Evolutionary conservation across 805 yeast genomes (phyloP), one percentile per base, ranked within the genome.

Genomic region (Kazachstania kunashirensis): DNA sequence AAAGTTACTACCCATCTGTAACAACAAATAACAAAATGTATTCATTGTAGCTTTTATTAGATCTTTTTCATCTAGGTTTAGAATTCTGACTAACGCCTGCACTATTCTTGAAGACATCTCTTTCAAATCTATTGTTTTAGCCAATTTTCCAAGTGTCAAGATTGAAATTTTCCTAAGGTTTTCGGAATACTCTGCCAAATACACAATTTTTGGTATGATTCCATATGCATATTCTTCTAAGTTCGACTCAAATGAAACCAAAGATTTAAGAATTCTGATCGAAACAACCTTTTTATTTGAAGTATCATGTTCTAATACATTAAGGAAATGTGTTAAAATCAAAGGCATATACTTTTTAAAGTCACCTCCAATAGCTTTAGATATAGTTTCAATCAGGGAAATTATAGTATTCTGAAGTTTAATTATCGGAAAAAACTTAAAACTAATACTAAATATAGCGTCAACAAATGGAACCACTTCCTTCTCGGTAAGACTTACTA

Each of bases 21-120:
- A 52, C 36, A 84, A 67, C 36, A 88, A 60, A 39, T 84, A 67
- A 46, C 95, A 77, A 32, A 92, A 60, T 0, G 97, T 83, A 42
- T 83, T 85, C 70, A 88, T 73, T 0, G 85, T 70, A 0, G 80
- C 73, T 10, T 63, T 65, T 24, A 73, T 70, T 15, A 86, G 59
- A 19, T 82, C 95, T 7, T 74, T 81, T 40, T 66, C 66, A 3
- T 61, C 58, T 6, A 45, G 46, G 8, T 61, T 60, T 25, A 92
- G 60, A 0, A 85, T 79, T 38, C 96, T 63, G 6, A 88, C 61
- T 10, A 92, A 58, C 1, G 96, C 89, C 48, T 89, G 96, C 19
- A 92, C 74, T 34, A 92, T 82, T 44, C 96, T 67, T 1, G 96
- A 82, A 0, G 95, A 79, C 84, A 86, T 80, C 46, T 89, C 97